phyloP scores from a whole-genome alignment of 371 early-diverging fungal species.

The Fennellomyces sp. region DNA sequence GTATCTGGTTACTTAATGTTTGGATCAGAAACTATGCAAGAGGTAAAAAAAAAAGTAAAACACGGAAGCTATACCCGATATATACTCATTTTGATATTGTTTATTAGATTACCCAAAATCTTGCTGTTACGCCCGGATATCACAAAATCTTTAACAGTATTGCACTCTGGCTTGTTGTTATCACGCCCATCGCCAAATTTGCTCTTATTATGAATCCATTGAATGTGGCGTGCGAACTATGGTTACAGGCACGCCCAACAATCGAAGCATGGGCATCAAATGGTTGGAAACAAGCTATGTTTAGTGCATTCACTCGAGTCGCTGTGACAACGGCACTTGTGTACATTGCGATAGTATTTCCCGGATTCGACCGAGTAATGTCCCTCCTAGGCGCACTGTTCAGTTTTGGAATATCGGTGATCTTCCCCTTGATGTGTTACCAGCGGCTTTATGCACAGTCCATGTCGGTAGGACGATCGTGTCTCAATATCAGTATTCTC shows the following conservation, averaged over 20 bases:
- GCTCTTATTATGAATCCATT: conserved; percentile 63
- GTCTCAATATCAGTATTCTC: conserved; percentile 24
- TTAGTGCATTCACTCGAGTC: conserved; percentile 19
- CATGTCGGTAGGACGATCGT: conserved; percentile 17
- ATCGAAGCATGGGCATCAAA: conserved; percentile 20
- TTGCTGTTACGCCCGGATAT: conserved; percentile 38
- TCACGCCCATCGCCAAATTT: conserved; percentile 33
- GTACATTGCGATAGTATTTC: conserved; percentile 54
- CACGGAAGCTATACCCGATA: too few species aligned
- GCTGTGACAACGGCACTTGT: conserved; percentile 22
- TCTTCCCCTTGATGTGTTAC: conserved; percentile 57
- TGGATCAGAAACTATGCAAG: conserved; percentile 61
- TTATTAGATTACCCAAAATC: conserved; percentile 71
- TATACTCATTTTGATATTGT: conserved; percentile 64
- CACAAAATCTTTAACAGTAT: conserved; percentile 23
- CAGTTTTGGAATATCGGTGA: conserved; percentile 55
- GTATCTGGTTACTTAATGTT: conserved; percentile 76
- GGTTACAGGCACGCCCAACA: conserved; percentile 7
- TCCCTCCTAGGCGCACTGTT: conserved; percentile 34
- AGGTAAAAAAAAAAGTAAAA: conserved; percentile 33
- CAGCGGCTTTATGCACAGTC: conserved; percentile 43
- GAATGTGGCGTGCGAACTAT: conserved; percentile 50
- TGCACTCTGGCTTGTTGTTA: conserved; percentile 30
- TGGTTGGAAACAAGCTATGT: conserved; percentile 16
- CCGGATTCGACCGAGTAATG: conserved; percentile 69